Evolutionary conservation across 139 green algal species (phyloP).

Genomic region (Ostreobium quekettii): DNA sequence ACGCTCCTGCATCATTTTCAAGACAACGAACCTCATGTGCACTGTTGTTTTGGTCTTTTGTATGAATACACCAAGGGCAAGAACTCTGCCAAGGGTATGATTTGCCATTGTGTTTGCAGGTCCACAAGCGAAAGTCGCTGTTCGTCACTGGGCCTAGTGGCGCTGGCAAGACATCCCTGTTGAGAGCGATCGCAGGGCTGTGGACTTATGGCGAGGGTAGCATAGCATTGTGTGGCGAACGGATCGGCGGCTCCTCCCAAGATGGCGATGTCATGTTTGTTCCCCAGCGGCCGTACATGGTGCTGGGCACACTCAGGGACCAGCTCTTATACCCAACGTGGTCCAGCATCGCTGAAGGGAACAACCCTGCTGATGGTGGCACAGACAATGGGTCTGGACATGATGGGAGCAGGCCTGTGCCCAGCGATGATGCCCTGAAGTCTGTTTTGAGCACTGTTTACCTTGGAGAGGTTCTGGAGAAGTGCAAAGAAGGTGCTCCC

Average conservation of each 20-base stretch:
- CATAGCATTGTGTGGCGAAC: slow-evolving; percentile 40
- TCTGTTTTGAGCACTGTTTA: slow-evolving; percentile 49
- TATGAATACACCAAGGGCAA: no score
- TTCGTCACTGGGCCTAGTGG: slow-evolving; percentile 87
- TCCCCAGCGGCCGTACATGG: slow-evolving; percentile 93
- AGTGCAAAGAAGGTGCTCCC: slow-evolving; percentile 28
- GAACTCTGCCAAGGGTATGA: no score
- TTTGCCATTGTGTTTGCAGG: slow-evolving; percentile 29
- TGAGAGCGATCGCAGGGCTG: slow-evolving; percentile 85
- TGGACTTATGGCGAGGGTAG: slow-evolving; percentile 63
- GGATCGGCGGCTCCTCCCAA: slow-evolving; percentile 10
- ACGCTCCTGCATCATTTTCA: no score
- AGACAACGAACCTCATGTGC: no score
- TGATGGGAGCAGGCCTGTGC: slow-evolving; percentile 25
- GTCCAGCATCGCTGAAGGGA: slow-evolving; percentile 1
- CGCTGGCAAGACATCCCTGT: slow-evolving; percentile 83
- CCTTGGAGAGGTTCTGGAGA: slow-evolving; percentile 44
- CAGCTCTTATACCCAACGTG: slow-evolving; percentile 18
- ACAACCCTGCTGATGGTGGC: neutral
- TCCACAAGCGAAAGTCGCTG: slow-evolving; percentile 46
- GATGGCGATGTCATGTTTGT: slow-evolving; percentile 60
- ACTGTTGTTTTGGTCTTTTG: no score
- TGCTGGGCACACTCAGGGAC: slow-evolving; percentile 52
- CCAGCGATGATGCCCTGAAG: slow-evolving; percentile 57
- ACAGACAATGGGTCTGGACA: neutral